Evolutionary conservation across 768 basidiomycete genomes (phyloP).

Genomic region (Suillus luteus): DNA sequence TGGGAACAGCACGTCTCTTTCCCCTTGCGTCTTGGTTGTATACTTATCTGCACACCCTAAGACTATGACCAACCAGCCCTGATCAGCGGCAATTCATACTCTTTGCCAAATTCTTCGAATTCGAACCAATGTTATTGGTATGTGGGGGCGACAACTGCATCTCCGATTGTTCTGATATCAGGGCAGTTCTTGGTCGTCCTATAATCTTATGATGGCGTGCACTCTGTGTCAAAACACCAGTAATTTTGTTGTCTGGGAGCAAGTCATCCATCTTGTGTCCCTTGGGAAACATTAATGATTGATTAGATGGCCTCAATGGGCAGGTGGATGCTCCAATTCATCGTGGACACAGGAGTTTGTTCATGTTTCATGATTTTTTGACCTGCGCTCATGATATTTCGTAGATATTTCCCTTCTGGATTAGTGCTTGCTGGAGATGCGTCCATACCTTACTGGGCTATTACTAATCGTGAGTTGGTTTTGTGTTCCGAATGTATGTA

Average conservation of each 20-base stretch:
- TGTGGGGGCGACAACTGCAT: background rate
- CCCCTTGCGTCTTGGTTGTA: background rate
- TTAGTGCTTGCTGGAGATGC: conserved; percentile 32
- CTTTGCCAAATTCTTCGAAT: conserved; percentile 26
- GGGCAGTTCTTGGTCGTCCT: conserved; percentile 55
- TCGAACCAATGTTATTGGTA: conserved; percentile 34
- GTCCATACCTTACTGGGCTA: conserved; percentile 52
- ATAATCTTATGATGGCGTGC: conserved; percentile 57
- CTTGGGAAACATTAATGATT: background rate
- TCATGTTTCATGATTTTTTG: background rate
- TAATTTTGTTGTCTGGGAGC: conserved; percentile 28
- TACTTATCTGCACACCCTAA: background rate
- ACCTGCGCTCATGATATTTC: background rate
- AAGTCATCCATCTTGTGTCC: conserved; percentile 18
- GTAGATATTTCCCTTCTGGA: conserved; percentile 42
- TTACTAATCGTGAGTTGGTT: conserved; percentile 44
- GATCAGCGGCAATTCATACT: conserved; percentile 18
- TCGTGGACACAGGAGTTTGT: background rate
- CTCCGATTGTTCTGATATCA: background rate
- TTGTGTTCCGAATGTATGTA: background rate
- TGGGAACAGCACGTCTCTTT: conserved; percentile 25
- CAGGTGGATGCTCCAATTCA: background rate
- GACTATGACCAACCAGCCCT: conserved; percentile 32
- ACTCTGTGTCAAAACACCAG: conserved; percentile 47
- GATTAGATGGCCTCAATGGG: conserved; percentile 26